A percentile compares a stretch with the other conserved stretches of the same genome.
phyloP scores from a whole-genome alignment of 2,329 filamentous ascomycete genomes.

The Bretziella fagacearum region DNA sequence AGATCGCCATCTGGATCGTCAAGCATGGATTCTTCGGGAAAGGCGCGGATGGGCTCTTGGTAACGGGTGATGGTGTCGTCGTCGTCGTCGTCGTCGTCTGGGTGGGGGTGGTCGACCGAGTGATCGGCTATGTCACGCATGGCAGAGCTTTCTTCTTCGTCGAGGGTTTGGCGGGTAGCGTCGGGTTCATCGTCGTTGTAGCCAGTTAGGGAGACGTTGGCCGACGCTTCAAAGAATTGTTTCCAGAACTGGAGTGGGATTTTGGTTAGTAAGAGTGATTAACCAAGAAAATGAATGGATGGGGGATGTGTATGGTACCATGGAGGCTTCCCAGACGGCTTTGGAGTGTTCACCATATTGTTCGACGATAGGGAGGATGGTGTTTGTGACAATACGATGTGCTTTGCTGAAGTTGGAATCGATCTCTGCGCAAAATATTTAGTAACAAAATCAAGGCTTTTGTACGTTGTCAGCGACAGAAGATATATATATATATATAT shows the following conservation, averaged over 20 bases:
- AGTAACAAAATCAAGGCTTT: neutral
- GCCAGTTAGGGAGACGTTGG: constrained; percentile 87
- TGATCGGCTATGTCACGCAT: constrained; percentile 36
- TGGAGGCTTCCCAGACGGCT: constrained; percentile 91
- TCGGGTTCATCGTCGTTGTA: constrained; percentile 68
- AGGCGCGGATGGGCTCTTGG: neutral
- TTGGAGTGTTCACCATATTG: constrained; percentile 89
- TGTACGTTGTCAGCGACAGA: neutral
- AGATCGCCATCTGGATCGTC: constrained; percentile 38
- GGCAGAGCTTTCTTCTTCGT: constrained; percentile 34
- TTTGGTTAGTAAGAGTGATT: neutral
- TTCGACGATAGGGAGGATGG: constrained; percentile 82
- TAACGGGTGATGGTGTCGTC: neutral
- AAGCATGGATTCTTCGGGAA: constrained; percentile 46
- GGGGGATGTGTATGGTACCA: constrained; percentile 36
- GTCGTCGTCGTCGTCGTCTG: constrained; percentile 9
- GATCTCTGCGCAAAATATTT: constrained; percentile 48
- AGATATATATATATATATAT: constrained; percentile 15
- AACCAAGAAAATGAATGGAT: neutral
- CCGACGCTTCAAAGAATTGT: constrained; percentile 97
- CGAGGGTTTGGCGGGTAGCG: constrained; percentile 31
- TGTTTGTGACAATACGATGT: constrained; percentile 87
- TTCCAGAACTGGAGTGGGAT: constrained; percentile 69
- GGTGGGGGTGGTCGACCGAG: constrained; percentile 17
- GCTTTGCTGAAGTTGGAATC: constrained; percentile 96